Percentiles rank a stretch among this genome's conserved stretches.
phyloP scores from a whole-genome alignment of 352 stramenopile species.

The Albugo laibachii region DNA sequence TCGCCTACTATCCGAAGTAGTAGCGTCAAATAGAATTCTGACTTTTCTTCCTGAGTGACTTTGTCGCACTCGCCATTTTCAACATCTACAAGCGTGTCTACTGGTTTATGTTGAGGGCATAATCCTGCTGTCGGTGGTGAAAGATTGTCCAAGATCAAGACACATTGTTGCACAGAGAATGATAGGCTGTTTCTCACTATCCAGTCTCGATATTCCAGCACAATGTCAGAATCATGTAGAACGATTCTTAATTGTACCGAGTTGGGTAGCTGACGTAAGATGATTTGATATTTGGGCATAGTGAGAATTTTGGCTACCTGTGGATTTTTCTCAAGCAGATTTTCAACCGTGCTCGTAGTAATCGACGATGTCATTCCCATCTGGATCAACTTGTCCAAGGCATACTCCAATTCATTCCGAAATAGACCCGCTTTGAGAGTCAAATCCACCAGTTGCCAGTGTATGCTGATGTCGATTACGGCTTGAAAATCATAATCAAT shows the following conservation, averaged over 20 bases:
- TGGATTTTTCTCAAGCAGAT: constrained; percentile 10
- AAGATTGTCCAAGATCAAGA: no score
- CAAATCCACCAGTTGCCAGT: constrained; percentile 40
- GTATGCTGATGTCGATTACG: constrained; percentile 47
- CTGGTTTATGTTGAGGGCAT: neutral
- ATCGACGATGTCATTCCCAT: constrained; percentile 23
- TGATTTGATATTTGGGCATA: no score
- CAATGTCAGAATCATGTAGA: no score
- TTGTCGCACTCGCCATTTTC: no score
- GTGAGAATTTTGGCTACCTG: no score
- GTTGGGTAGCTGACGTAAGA: no score
- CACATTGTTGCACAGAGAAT: no score
- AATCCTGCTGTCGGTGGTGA: neutral
- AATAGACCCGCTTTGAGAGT: constrained; percentile 31
- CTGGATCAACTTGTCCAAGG: constrained; percentile 30
- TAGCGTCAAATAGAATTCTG: constrained; percentile 59
- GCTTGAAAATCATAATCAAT: constrained; percentile 32
- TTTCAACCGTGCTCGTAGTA: constrained; percentile 14
- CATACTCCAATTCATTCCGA: constrained; percentile 21
- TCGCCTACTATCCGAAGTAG: constrained; percentile 20
- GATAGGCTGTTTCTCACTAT: no score
- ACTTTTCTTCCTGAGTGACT: constrained; percentile 24
- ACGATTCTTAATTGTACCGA: no score
- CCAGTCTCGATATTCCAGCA: no score
- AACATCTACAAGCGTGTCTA: no score